phyloP scores from a whole-genome alignment of 495 filamentous ascomycete genomes.

The Cercophora sp. region DNA sequence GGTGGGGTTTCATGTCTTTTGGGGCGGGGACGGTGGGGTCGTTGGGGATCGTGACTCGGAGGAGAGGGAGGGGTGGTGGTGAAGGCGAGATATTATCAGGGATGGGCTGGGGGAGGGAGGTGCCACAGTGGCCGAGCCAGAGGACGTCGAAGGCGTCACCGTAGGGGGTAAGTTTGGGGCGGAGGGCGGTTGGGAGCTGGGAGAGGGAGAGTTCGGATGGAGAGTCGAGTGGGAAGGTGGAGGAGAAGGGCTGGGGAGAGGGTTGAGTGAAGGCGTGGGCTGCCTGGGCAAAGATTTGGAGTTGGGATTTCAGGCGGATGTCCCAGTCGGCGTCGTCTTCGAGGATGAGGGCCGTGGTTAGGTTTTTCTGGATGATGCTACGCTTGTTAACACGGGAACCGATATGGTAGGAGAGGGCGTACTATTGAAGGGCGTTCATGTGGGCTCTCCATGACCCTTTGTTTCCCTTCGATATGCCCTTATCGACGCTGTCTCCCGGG shows the following conservation, averaged over 20 bases:
- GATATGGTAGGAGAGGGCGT: no score
- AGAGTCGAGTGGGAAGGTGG: neutral
- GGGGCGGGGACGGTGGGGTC: constrained; percentile 40
- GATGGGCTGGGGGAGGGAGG: constrained; percentile 30
- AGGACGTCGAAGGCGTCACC: constrained; percentile 48
- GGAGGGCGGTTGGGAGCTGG: neutral
- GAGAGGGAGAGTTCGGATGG: neutral
- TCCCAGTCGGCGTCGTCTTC: constrained; percentile 54
- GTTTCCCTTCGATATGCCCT: constrained; percentile 28
- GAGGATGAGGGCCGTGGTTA: constrained; percentile 42
- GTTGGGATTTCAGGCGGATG: constrained; percentile 38
- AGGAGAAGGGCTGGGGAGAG: neutral
- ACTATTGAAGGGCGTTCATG: constrained; percentile 41
- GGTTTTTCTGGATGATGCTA: constrained; percentile 31
- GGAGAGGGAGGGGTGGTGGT: constrained; percentile 24
- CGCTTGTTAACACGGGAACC: no score
- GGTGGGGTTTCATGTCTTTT: constrained; percentile 40
- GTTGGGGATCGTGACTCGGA: constrained; percentile 29
- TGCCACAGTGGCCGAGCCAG: constrained; percentile 50
- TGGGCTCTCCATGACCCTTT: constrained; percentile 46
- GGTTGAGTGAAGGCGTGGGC: constrained; percentile 29
- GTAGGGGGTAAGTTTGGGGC: constrained; percentile 24
- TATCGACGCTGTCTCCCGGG: constrained; percentile 18
- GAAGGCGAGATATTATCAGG: neutral
- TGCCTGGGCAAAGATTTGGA: constrained; percentile 36